Evolutionary conservation across 371 early-diverging fungal species (phyloP).

Genomic region (Apophysomyces sp.): DNA sequence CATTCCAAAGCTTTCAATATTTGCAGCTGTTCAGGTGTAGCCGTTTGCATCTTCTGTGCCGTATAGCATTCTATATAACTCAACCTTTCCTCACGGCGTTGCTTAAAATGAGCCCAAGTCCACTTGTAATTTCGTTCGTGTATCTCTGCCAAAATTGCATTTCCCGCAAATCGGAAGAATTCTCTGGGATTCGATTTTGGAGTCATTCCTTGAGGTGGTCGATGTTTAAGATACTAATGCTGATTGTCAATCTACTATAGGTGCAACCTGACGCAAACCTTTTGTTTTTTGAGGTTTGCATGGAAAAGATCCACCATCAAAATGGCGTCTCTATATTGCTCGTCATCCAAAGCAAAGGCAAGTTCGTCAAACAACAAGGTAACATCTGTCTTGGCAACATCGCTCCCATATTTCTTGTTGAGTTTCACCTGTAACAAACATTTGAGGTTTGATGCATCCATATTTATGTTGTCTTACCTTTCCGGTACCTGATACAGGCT

Average conservation of each 20-base stretch:
- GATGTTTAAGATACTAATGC: conserved; percentile 75
- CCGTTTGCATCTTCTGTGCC: conserved; percentile 56
- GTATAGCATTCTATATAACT: conserved; percentile 81
- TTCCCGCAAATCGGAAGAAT: conserved; percentile 87
- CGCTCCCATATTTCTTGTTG: conserved; percentile 66
- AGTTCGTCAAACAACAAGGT: conserved; percentile 89
- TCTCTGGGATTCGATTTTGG: conserved; percentile 81
- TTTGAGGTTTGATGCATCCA: not conserved
- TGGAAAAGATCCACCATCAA: conserved; percentile 84
- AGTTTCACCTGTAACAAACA: conserved; percentile 39
- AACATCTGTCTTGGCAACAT: conserved; percentile 66
- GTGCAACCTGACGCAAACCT: conserved; percentile 15
- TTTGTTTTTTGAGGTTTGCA: conserved; percentile 56
- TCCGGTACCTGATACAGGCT: conserved; percentile 94
- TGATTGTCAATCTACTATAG: not conserved
- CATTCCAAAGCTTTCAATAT: conserved; percentile 73
- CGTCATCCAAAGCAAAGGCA: conserved; percentile 86
- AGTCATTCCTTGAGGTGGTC: conserved; percentile 75
- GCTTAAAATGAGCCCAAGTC: conserved; percentile 84
- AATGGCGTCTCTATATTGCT: conserved; percentile 85
- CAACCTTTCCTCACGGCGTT: conserved; percentile 84
- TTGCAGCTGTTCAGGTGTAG: conserved; percentile 52
- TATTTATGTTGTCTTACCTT: conserved; percentile 46
- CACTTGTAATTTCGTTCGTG: conserved; percentile 82
- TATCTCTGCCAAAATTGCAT: conserved; percentile 78